Evolutionary conservation across 2,329 filamentous ascomycete species (phyloP), one percentile per base, ranked within the genome.

Genomic region (Pseudocercospora pini-densiflorae): DNA sequence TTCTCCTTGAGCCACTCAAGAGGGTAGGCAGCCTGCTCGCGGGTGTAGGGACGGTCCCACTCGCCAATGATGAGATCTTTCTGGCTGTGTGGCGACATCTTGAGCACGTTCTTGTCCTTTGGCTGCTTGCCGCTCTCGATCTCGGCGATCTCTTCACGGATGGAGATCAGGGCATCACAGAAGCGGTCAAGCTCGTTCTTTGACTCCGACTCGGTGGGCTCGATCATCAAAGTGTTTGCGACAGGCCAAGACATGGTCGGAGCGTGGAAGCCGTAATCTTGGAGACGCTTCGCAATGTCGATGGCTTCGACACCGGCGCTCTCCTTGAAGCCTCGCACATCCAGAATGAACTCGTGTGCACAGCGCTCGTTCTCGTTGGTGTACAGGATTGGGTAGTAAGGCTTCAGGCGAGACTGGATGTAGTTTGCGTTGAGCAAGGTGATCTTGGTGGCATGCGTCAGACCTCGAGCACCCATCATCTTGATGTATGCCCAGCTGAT

Each of bases 241-340:
- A 98, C 93, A 1, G 94, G 94, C 92, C 92, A 97, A 78, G 90
- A 93, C 94, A 98, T 97, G 61, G 94, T 98, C 0, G 94, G 94
- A 1, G 94, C 92, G 80, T 98, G 94, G 87, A 98, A 98, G 49
- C 94, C 94, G 78, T 97, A 98, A 78, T 98, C 94, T 81, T 97
- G 94, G 21, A 98, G 88, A 69, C 94, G 92, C 86, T 98, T 98
- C 76, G 94, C 94, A 71, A 98, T 91, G 77, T 98, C 94, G 73
- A 97, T 95, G 31, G 91, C 94, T 81, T 97, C 94, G 73, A 98
- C 83, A 27, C 92, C 93, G 6, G 91, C 88, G 0, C 89, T 88
- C 62, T 94, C 90, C 77, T 92, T 92, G 85, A 97, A 97, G 24
- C 88, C 87, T 23, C 94, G 91, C 5, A 90, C 87, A 74, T 98